Evolutionary conservation across 192 early-diverging fungal species (phyloP).

Genomic region (Mortierella antarctica): DNA sequence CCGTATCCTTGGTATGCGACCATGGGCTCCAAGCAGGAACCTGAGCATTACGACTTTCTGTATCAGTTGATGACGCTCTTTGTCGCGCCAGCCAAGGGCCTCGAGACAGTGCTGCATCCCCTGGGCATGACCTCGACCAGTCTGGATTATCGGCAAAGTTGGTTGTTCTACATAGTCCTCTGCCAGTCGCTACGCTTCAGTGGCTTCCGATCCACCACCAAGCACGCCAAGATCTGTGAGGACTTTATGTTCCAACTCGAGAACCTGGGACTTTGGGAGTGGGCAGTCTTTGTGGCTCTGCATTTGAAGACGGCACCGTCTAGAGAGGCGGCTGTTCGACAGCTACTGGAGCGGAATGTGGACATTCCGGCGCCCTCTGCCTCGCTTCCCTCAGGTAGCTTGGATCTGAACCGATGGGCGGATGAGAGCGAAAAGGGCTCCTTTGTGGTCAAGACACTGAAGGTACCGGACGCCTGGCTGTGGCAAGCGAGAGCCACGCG

Average conservation of each 20-base stretch:
- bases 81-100: conserved; percentile 55
- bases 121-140: conserved; percentile 64
- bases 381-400: no score
- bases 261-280: conserved; percentile 81
- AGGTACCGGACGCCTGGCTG: conserved; percentile 71
- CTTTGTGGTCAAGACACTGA: conserved; percentile 71
- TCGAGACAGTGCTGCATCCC: conserved; percentile 72
- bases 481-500: conserved; percentile 53
- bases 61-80: conserved; percentile 82
- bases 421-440: conserved; percentile 14
- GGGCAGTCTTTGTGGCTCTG: conserved; percentile 83
- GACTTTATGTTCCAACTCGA: conserved; percentile 80
- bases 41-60: conserved; percentile 63
- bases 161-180: conserved; percentile 66
- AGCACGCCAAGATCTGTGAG: conserved; percentile 65
- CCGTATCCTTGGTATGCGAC: conserved; percentile 55
- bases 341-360: conserved; percentile 23
- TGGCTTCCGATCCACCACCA: conserved; percentile 20
- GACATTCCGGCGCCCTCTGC: conserved; percentile 4
- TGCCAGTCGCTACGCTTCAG: conserved; percentile 17
- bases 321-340: conserved; percentile 61
- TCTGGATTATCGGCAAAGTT: conserved; percentile 76
- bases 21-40: neutral
- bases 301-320: conserved; percentile 64
- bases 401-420: conserved; percentile 1